A percentile compares a stretch with the other conserved stretches of the same genome.
These are phyloP conservation scores for Atkinsonella texensis DNA, from an alignment of 2,329 filamentous ascomycete species.

Conservation along the genomic window DNA sequence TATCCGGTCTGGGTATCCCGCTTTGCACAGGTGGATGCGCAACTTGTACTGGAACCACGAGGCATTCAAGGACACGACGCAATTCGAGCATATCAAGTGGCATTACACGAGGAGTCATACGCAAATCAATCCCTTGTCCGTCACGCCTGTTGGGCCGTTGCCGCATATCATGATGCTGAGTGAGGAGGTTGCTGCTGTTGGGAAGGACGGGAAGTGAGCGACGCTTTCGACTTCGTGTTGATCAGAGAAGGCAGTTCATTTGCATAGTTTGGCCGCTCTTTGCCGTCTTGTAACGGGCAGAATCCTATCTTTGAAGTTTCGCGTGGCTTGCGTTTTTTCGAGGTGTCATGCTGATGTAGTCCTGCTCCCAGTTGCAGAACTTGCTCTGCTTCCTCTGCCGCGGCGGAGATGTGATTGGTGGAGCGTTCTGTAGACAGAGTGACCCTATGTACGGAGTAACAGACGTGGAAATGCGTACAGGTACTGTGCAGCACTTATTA, in stretches of 20 bases:
- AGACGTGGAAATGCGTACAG: no score
- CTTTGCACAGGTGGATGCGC: conserved; percentile 69
- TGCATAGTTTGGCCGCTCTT: neutral
- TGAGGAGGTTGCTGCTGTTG: conserved; percentile 63
- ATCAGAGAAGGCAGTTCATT: neutral
- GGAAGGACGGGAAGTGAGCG: conserved; percentile 11
- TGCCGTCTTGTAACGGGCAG: neutral
- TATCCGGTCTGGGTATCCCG: conserved; percentile 73
- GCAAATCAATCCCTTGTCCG: conserved; percentile 56
- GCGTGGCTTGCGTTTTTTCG: neutral
- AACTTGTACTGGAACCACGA: conserved; percentile 72
- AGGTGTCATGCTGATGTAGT: neutral
- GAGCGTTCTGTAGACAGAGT: no score
- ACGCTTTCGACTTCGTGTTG: neutral
- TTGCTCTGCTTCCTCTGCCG: neutral
- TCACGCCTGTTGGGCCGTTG: conserved; percentile 75
- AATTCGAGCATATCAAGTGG: conserved; percentile 92
- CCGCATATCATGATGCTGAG: conserved; percentile 69
- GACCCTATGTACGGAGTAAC: no score
- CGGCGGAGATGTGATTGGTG: no score
- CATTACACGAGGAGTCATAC: conserved; percentile 51
- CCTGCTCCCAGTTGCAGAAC: no score
- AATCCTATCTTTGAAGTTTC: neutral
- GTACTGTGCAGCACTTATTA: no score
- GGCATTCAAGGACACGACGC: conserved; percentile 71